Evolutionary conservation across 345 rosid species (phyloP), one percentile per base, ranked within the genome.

Genomic region (Brassica carinata): DNA sequence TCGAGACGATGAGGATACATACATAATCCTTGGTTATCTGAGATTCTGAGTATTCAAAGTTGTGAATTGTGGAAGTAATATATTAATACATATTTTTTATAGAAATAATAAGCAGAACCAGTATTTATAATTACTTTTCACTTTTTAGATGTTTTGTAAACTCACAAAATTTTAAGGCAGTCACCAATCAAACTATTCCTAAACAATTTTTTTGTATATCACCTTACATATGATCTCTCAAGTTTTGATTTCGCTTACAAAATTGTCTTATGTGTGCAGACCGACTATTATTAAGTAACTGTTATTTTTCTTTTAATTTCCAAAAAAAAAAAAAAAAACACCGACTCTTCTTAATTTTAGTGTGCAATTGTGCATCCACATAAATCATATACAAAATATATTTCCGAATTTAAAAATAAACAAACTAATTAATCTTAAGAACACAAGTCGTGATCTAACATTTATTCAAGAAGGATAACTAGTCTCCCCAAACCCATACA

Each of bases 401-500:
- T 65, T 23, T 34, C 27, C 55, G 17, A 8, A n/a, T 26, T 67
- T 29, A 5, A 9, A 15, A 26, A 19, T 13, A 66, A 45, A 14
- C 43, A 19, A 38, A 13, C 64, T 40, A 1, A 33, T 13, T 36
- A 64, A 33, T 31, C 64, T 67, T 75, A 68, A 18, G 51, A 69
- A 48, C 17, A 70, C 2, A 51, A 38, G 15, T 48, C 57, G 23
- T 36, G 30, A 76, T 23, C 67, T 36, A 51, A 69, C 34, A 63
- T 48, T 31, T 70, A 31, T 48, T 71, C 30, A n/a, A 51, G 10
- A 64, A 71, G 53, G 61, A 40, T 19, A 62, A 31, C 18, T 48
- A 69, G n/a, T 29, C 63, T 23, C 79, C 36, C 9, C 62, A 62
- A 53, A 43, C 63, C 63, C 80, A 68, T 68, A 40, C 68, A 38